Percentiles rank a stretch among this genome's conserved stretches.
These are phyloP conservation scores for Forsythia suspensa DNA, from an alignment of 257 asterid genomes.

Conservation along the genomic window DNA sequence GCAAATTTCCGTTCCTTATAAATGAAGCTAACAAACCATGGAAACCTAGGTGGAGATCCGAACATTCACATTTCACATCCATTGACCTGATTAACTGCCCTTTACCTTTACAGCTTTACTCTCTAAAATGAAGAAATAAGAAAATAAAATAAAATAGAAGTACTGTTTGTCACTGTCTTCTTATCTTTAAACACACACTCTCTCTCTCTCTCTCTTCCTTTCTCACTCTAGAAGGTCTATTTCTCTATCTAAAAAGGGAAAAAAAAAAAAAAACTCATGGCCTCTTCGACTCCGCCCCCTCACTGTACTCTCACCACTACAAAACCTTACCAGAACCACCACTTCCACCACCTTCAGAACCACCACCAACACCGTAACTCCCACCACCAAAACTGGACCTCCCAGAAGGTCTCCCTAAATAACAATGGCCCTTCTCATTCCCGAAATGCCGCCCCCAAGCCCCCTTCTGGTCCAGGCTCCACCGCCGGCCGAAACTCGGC, in stretches of 20 bases:
- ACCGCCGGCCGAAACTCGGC: constrained; percentile 28
- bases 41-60: too few relatives aligned
- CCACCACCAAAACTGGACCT: constrained; percentile 42
- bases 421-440: constrained; percentile 33
- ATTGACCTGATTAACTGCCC: too few relatives aligned
- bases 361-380: constrained; percentile 32
- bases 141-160: too few relatives aligned
- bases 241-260: constrained; percentile 22
- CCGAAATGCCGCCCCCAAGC: constrained; percentile 27
- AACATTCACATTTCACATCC: too few relatives aligned
- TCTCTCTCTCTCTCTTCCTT: neutral
- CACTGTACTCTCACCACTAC: constrained; percentile 75
- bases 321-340: constrained; percentile 72
- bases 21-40: too few relatives aligned
- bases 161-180: too few relatives aligned
- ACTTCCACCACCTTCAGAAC: constrained; percentile 38
- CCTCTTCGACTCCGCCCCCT: constrained; percentile 91
- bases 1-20: too few relatives aligned
- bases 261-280: constrained; percentile 39
- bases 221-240: constrained; percentile 19
- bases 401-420: constrained; percentile 58
- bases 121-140: too few relatives aligned
- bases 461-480: constrained; percentile 31
- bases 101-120: too few relatives aligned
- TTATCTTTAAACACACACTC: too few relatives aligned